phyloP scores from a whole-genome alignment of 495 filamentous ascomycete species.

The Trichoderma virens region DNA sequence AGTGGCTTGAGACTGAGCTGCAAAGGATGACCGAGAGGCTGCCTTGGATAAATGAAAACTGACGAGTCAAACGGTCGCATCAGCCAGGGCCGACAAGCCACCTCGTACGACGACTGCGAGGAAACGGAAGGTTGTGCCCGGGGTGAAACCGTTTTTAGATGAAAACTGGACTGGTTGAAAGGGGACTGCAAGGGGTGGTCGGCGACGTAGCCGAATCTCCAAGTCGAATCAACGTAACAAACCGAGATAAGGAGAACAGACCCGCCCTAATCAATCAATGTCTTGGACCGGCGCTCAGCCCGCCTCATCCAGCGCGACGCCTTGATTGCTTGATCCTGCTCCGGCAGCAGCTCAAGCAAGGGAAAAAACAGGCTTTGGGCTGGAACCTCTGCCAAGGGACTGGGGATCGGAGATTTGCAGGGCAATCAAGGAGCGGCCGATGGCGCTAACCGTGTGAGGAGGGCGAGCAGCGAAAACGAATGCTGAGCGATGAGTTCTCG shows the following conservation, averaged over 20 bases:
- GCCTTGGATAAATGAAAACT: neutral
- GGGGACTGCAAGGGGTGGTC: neutral
- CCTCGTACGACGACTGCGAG: neutral
- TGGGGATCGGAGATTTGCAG: conserved; percentile 10
- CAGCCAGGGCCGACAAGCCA: neutral
- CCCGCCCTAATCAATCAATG: neutral
- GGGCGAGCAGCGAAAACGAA: neutral
- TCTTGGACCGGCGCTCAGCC: neutral
- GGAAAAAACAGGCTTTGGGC: conserved; percentile 2
- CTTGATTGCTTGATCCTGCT: neutral
- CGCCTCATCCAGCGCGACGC: neutral
- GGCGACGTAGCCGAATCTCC: too few species aligned
- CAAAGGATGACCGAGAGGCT: neutral
- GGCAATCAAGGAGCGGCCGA: conserved; percentile 9
- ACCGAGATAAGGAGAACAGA: neutral
- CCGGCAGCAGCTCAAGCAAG: neutral
- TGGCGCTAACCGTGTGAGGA: neutral
- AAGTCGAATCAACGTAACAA: neutral
- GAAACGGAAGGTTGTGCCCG: neutral
- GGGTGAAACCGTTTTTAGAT: conserved; percentile 11
- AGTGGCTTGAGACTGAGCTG: neutral
- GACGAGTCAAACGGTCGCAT: neutral
- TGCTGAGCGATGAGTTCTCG: neutral
- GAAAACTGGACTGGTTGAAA: neutral
- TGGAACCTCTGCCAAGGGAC: neutral